phyloP scores from a whole-genome alignment of 2,329 filamentous ascomycete genomes.

The Beauveria sp. region DNA sequence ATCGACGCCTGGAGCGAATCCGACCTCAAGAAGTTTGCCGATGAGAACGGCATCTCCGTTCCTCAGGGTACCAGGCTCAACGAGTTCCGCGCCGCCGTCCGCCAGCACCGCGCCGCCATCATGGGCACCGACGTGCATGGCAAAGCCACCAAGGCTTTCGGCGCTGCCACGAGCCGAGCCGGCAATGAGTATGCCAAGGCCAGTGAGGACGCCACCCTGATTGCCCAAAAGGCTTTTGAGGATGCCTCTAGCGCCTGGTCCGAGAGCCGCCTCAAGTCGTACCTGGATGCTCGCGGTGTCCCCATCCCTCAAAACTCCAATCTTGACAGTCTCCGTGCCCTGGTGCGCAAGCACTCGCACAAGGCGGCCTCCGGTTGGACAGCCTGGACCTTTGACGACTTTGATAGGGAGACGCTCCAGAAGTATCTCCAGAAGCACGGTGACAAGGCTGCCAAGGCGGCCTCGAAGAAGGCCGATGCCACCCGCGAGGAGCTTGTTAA shows the following conservation, averaged over 20 bases:
- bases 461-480: conserved; percentile 53
- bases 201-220: conserved; percentile 58
- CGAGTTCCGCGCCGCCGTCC: conserved; percentile 81
- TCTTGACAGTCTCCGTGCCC: conserved; percentile 63
- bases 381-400: conserved; percentile 74
- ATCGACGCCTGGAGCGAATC: conserved; percentile 86
- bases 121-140: conserved; percentile 56
- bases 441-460: conserved; percentile 48
- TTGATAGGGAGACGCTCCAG: conserved; percentile 63
- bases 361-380: conserved; percentile 61
- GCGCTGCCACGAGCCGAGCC: conserved; percentile 66
- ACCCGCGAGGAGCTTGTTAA: conserved; percentile 67
- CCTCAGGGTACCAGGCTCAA: conserved; percentile 88
- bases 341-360: conserved; percentile 66
- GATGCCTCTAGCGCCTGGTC: conserved; percentile 57
- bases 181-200: conserved; percentile 71
- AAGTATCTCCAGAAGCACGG: conserved; percentile 45
- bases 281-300: conserved; percentile 67
- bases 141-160: conserved; percentile 53
- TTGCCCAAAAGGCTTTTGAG: conserved; percentile 60
- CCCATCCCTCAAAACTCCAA: conserved; percentile 66
- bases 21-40: conserved; percentile 84
- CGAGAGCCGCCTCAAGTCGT: conserved; percentile 69
- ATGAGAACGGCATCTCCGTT: conserved; percentile 79
- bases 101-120: conserved; percentile 73